Evolutionary conservation across 2,329 filamentous ascomycete genomes (phyloP).

Genomic region (Aspergillus versicolor): DNA sequence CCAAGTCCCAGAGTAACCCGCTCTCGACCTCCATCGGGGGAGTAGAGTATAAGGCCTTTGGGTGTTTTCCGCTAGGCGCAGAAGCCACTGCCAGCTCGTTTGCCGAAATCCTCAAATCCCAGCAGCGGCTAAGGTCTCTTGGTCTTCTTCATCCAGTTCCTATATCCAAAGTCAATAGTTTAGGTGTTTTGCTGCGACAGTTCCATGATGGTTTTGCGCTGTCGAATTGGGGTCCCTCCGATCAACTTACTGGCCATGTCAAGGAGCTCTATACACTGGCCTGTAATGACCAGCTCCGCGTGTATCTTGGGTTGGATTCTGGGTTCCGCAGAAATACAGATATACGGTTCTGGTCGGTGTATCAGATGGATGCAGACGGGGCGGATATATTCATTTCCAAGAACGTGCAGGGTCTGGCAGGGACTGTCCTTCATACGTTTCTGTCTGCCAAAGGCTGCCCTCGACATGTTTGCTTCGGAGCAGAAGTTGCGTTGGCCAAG

Average conservation of each 20-base stretch:
- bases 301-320: slow-evolving; percentile 42
- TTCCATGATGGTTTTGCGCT: slow-evolving; percentile 29
- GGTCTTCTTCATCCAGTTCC: slow-evolving; percentile 42
- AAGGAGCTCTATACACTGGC: slow-evolving; percentile 32
- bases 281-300: slow-evolving; percentile 25
- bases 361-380: slow-evolving; percentile 34
- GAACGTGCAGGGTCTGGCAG: slow-evolving; percentile 43
- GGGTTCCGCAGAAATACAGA: slow-evolving; percentile 39
- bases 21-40: slow-evolving; percentile 40
- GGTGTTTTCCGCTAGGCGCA: slow-evolving; percentile 50
- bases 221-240: slow-evolving; percentile 19
- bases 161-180: slow-evolving; percentile 32
- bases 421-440: slow-evolving; percentile 48
- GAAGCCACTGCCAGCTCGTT: slow-evolving; percentile 44
- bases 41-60: slow-evolving; percentile 39
- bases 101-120: slow-evolving; percentile 45
- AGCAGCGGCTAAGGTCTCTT: slow-evolving; percentile 43
- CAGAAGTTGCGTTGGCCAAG: slow-evolving; percentile 37
- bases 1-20: slow-evolving; percentile 34
- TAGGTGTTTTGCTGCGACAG: slow-evolving; percentile 31
- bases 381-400: slow-evolving; percentile 46
- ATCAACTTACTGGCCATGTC: slow-evolving; percentile 26
- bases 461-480: slow-evolving; percentile 40
- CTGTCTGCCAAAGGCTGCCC: slow-evolving; percentile 42
- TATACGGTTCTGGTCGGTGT: slow-evolving; percentile 44